phyloP scores from a whole-genome alignment of 768 basidiomycete genomes.

The Megacollybia marginata region DNA sequence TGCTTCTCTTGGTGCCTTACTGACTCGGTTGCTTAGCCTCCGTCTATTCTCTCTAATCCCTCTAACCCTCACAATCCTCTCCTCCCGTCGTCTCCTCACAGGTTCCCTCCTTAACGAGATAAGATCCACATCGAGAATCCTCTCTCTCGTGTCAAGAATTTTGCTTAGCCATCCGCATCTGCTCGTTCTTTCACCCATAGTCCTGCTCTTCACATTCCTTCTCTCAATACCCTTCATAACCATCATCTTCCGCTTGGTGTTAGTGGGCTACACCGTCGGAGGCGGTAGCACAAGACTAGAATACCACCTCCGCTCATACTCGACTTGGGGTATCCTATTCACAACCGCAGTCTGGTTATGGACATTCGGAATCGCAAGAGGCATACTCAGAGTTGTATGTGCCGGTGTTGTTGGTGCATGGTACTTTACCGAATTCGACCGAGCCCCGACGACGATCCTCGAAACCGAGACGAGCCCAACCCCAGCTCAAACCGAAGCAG shows the following conservation, averaged over 20 bases:
- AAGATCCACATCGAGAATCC: conserved; percentile 53
- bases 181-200: conserved; percentile 63
- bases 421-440: conserved; percentile 49
- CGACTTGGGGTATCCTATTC: conserved; percentile 39
- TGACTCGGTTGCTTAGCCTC: conserved; percentile 41
- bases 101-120: conserved; percentile 58
- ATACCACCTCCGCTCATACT: conserved; percentile 34
- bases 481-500: conserved; percentile 1
- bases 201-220: conserved; percentile 62
- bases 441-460: not conserved
- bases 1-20: conserved; percentile 2
- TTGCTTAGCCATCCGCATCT: conserved; percentile 70
- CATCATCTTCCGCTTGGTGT: conserved; percentile 67
- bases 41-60: conserved; percentile 76
- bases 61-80: conserved; percentile 58
- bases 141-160: conserved; percentile 58
- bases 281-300: conserved; percentile 18
- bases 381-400: conserved; percentile 65
- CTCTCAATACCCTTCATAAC: conserved; percentile 75
- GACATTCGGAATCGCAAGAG: conserved; percentile 77
- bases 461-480: conserved; percentile 17
- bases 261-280: conserved; percentile 52
- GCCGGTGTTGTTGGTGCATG: conserved; percentile 86
- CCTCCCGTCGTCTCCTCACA: conserved; percentile 58
- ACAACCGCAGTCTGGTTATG: conserved; percentile 59